Conservation (phyloP, 495 filamentous ascomycete genomes). For the Talaromyces wortmannii region DNA sequence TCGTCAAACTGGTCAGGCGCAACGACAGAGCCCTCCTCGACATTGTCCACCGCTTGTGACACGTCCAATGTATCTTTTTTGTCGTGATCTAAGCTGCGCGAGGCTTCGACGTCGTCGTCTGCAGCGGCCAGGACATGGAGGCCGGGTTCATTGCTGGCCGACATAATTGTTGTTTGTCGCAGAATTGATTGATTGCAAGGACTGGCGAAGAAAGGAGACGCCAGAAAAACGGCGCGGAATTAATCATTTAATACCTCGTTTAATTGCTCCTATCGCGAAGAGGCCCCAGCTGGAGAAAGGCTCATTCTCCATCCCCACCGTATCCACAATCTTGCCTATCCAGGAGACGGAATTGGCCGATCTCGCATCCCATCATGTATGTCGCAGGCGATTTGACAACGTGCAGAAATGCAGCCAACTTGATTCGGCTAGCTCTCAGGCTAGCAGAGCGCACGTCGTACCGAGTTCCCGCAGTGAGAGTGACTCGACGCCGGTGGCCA, state of each 20-base stretch:
- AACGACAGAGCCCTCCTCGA: constrained; percentile 21
- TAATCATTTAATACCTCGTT: neutral
- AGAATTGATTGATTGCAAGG: neutral
- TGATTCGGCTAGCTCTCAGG: no score
- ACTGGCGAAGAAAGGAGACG: neutral
- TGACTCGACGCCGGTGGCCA: no score
- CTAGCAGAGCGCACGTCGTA: no score
- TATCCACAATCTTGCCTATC: neutral
- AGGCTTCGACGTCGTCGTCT: neutral
- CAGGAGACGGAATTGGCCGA: neutral
- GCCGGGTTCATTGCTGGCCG: neutral
- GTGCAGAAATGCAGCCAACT: no score
- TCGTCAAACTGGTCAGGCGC: constrained; percentile 45
- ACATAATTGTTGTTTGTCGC: neutral
- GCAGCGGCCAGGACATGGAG: neutral
- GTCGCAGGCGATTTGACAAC: neutral
- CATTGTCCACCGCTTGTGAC: constrained; percentile 2
- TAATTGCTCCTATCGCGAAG: no score
- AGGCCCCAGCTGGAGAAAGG: no score
- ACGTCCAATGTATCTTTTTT: neutral
- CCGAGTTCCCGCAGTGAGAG: no score
- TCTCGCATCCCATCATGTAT: neutral
- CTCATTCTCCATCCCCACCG: neutral
- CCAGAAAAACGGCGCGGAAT: neutral
- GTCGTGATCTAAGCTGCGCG: neutral